Percentiles rank a stretch among this genome's conserved stretches.
These are phyloP conservation scores for Lachnellula willkommii DNA, from an alignment of 2,329 filamentous ascomycete genomes.

Conservation along the genomic window DNA sequence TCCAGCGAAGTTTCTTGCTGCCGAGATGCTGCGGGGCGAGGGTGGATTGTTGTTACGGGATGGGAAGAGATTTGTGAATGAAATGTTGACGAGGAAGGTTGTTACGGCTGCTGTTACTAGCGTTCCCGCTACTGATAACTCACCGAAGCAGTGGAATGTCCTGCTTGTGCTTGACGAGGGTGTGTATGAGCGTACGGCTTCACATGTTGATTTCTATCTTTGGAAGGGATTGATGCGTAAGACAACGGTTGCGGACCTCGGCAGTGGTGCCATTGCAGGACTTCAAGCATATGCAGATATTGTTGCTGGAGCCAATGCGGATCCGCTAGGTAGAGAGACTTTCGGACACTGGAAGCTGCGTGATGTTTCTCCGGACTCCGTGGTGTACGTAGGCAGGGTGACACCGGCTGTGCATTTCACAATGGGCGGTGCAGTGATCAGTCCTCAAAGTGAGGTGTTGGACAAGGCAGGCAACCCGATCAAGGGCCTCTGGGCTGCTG, in stretches of 20 bases:
- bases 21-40: constrained; percentile 58
- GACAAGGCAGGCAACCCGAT: constrained; percentile 40
- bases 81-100: constrained; percentile 54
- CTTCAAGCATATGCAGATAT: constrained; percentile 46
- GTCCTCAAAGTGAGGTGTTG: constrained; percentile 48
- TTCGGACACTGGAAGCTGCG: constrained; percentile 55
- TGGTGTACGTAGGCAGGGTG: constrained; percentile 53
- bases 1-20: constrained; percentile 56
- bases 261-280: constrained; percentile 35
- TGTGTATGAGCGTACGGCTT: constrained; percentile 44
- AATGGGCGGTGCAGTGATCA: constrained; percentile 59
- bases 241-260: constrained; percentile 47
- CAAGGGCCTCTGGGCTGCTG: constrained; percentile 55
- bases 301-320: constrained; percentile 36
- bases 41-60: constrained; percentile 51
- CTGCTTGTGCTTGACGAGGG: constrained; percentile 56
- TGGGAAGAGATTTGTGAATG: constrained; percentile 55
- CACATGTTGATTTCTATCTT: constrained; percentile 57
- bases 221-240: constrained; percentile 58
- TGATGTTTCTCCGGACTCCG: constrained; percentile 43
- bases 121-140: constrained; percentile 27
- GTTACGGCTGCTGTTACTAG: constrained; percentile 50
- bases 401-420: constrained; percentile 63
- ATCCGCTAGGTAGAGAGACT: constrained; percentile 42
- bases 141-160: constrained; percentile 51